phyloP scores from a whole-genome alignment of 345 rosid species.

The Arabis hirsuta region DNA sequence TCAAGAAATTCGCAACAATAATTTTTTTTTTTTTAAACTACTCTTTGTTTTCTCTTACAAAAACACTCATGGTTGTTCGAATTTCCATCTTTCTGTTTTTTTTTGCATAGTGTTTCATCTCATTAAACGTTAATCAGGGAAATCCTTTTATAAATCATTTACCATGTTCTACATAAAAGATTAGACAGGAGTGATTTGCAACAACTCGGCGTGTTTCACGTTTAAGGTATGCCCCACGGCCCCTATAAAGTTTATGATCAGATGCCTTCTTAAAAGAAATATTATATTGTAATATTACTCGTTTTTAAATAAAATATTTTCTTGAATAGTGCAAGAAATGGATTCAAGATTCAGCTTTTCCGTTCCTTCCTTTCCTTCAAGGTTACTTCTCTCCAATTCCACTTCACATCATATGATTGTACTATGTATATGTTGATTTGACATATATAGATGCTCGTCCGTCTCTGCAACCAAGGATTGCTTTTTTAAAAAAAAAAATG shows the following conservation, averaged over 20 bases:
- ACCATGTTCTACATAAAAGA: background rate
- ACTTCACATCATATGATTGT: background rate
- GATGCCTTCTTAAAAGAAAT: too few relatives aligned
- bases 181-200: background rate
- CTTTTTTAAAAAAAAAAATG: too few relatives aligned
- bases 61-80: background rate
- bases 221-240: constrained; percentile 29
- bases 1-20: background rate
- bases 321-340: too few relatives aligned
- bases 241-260: background rate
- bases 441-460: too few relatives aligned
- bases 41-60: background rate
- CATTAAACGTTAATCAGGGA: background rate
- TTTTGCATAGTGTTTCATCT: background rate
- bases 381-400: constrained; percentile 13
- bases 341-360: constrained; percentile 6
- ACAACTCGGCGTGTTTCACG: constrained; percentile 38
- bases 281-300: too few relatives aligned
- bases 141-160: background rate
- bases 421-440: background rate
- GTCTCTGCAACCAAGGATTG: too few relatives aligned
- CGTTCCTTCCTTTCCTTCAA: background rate
- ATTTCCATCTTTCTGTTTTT: background rate
- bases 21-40: too few relatives aligned
- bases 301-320: too few relatives aligned